phyloP scores from a whole-genome alignment of 768 basidiomycete genomes.

The Kwoniella sp. region DNA sequence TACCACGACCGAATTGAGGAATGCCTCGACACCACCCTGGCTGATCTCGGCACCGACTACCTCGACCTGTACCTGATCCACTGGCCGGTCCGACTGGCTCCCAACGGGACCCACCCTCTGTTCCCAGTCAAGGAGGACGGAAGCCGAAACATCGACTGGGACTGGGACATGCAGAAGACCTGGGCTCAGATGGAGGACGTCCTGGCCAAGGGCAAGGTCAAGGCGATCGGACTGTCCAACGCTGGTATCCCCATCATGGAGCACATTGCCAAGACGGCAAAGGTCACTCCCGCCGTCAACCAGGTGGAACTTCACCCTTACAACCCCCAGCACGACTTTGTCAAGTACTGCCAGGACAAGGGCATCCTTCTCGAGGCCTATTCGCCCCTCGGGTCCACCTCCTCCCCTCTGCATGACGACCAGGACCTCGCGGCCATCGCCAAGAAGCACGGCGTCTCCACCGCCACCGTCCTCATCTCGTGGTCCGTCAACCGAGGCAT shows the following conservation, averaged over 20 bases:
- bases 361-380: constrained; percentile 67
- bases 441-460: constrained; percentile 37
- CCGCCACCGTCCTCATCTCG: constrained; percentile 44
- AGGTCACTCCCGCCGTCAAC: constrained; percentile 64
- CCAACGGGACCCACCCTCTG: constrained; percentile 1
- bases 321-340: constrained; percentile 60
- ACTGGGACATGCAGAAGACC: constrained; percentile 11
- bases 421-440: constrained; percentile 35
- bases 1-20: constrained; percentile 60
- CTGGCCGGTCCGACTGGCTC: constrained; percentile 9
- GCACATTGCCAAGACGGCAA: constrained; percentile 63
- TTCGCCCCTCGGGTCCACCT: constrained; percentile 54
- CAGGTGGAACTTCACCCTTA: constrained; percentile 66
- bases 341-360: constrained; percentile 57
- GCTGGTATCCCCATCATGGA: constrained; percentile 62
- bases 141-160: constrained; percentile 19
- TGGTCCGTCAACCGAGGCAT: constrained; percentile 38
- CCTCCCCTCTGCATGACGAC: constrained; percentile 42
- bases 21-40: constrained; percentile 67
- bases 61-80: constrained; percentile 66
- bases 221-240: constrained; percentile 65
- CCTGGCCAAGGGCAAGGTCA: constrained; percentile 52
- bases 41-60: constrained; percentile 66
- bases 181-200: constrained; percentile 58
- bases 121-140: constrained; percentile 13